Evolutionary conservation across 1,284 basidiomycete genomes (phyloP), one percentile per base, ranked within the genome.

Genomic region (Fomitopsis palustris): DNA sequence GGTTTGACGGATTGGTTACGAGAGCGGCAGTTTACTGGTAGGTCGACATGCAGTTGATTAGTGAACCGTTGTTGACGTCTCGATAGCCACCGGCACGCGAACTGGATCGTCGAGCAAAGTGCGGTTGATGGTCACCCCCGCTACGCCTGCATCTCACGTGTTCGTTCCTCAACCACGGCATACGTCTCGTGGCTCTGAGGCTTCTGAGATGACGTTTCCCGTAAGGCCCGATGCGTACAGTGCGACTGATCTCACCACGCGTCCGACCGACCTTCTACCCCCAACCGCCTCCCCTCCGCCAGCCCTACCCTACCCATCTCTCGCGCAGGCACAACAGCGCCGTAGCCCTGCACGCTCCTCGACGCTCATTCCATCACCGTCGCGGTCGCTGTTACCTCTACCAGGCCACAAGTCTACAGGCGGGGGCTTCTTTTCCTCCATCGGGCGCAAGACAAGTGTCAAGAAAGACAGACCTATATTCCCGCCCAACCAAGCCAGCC

Each of bases 1-100:
- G 93, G 95, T 19, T 72, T 96, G 60, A 76, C 77, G 16, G 87
- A 90, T 25, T 96, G 94, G 95, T 77, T 93, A 49, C 65, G 75
- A 37, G 80, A 81, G 53, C 81, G 81, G 60, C 81, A 75, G 65
- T 71, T 76, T 60, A 79, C 80, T 77, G 80, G 92, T 92, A 68
- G 58, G 81, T 73, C 25, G 10, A 3, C 35, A 31, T 16, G 1
- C 42, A 31, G 10, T n/a, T 10, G 19, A 14, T 19, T n/a, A 14
- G 4, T 45, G 42, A n/a, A 19, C 37, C 16, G 5, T 52, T 57
- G 25, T 16, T 12, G 33, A 23, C 8, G 10, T 21, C 1, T 16
- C 33, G 38, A 14, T 35, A 63, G 62, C 52, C 4, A 56, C 54
- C 23, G 61, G 61, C 54, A 55, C 60, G 1, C 58, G 61, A 12